These are phyloP conservation scores for Emydomyces testavorans DNA, from an alignment of 2,329 filamentous ascomycete species.

Conservation along the genomic window DNA sequence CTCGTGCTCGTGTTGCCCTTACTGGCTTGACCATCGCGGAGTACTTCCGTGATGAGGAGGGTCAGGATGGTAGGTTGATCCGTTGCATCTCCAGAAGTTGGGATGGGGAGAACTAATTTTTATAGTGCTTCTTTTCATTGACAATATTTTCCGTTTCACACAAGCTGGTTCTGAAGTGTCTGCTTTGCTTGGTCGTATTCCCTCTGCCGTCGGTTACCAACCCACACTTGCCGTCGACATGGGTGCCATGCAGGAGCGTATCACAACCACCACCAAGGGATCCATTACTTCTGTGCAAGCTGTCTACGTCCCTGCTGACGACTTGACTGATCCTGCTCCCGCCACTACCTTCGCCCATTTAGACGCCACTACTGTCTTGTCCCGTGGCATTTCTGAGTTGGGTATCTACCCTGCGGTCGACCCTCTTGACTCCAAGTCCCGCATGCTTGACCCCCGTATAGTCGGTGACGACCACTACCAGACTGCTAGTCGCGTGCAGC, in stretches of 20 bases:
- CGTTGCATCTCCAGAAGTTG: not conserved
- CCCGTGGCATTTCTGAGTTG: conserved; percentile 99
- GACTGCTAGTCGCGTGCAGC: conserved; percentile 87
- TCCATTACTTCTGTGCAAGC: conserved; percentile 99
- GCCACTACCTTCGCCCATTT: conserved; percentile 99
- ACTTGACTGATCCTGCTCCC: conserved; percentile 99
- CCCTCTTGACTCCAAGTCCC: conserved; percentile 97
- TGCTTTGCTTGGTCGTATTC: conserved; percentile 97
- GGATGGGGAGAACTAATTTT: conserved; percentile 15
- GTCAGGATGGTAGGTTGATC: conserved; percentile 63
- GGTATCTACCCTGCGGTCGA: conserved; percentile 99
- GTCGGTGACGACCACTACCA: conserved; percentile 97
- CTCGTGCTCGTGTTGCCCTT: conserved; percentile 98
- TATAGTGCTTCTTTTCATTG: conserved; percentile 92
- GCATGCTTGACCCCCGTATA: conserved; percentile 98
- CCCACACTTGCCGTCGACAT: conserved; percentile 97
- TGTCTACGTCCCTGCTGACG: conserved; percentile 99
- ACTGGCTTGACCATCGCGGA: conserved; percentile 63
- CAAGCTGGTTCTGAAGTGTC: conserved; percentile 99
- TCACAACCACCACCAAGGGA: conserved; percentile 98
- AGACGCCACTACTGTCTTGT: conserved; percentile 99
- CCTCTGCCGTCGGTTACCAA: conserved; percentile 99
- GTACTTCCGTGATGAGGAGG: conserved; percentile 68
- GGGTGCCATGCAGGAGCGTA: conserved; percentile 99
- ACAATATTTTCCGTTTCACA: conserved; percentile 99